Percentiles rank a stretch among this genome's conserved stretches.
Evolutionary conservation across 2,329 filamentous ascomycete genomes (phyloP).

Genomic region (Beauveria bassiana): DNA sequence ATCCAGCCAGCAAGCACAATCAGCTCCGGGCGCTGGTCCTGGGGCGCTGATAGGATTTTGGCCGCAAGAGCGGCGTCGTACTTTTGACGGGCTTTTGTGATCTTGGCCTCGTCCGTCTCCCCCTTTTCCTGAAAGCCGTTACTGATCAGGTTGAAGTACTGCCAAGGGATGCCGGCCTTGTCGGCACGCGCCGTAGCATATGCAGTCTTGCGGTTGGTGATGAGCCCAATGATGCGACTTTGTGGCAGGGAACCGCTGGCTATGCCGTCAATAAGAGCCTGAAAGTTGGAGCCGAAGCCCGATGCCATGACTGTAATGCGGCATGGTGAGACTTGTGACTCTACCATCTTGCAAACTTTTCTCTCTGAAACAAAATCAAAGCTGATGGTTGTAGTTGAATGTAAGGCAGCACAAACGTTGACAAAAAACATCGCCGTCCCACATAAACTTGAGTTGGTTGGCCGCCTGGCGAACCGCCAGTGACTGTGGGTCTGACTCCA

Average conservation of each 20-base stretch:
- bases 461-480: not conserved
- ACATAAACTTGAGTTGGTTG: not conserved
- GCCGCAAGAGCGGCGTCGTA: conserved; percentile 72
- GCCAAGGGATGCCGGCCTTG: conserved; percentile 57
- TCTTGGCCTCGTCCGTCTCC: conserved; percentile 49
- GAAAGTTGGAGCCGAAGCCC: conserved; percentile 69
- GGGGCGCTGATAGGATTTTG: conserved; percentile 44
- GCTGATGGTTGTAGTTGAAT: too few species aligned
- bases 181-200: conserved; percentile 34
- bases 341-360: conserved; percentile 1
- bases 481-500: not conserved
- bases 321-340: conserved; percentile 20
- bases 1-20: conserved; percentile 83
- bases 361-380: too few species aligned
- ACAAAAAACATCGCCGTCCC: too few species aligned
- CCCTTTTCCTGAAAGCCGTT: conserved; percentile 55
- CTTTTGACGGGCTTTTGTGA: conserved; percentile 50
- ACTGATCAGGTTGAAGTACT: conserved; percentile 73
- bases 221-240: conserved; percentile 37
- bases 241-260: conserved; percentile 30
- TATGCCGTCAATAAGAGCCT: conserved; percentile 56
- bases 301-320: conserved; percentile 63
- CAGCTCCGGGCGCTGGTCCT: conserved; percentile 55
- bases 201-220: conserved; percentile 41
- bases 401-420: too few species aligned